Percentiles rank a stretch among this genome's conserved stretches.
These are phyloP conservation scores for Aspergillus taichungensis DNA, from an alignment of 495 filamentous ascomycete species.

Conservation along the genomic window DNA sequence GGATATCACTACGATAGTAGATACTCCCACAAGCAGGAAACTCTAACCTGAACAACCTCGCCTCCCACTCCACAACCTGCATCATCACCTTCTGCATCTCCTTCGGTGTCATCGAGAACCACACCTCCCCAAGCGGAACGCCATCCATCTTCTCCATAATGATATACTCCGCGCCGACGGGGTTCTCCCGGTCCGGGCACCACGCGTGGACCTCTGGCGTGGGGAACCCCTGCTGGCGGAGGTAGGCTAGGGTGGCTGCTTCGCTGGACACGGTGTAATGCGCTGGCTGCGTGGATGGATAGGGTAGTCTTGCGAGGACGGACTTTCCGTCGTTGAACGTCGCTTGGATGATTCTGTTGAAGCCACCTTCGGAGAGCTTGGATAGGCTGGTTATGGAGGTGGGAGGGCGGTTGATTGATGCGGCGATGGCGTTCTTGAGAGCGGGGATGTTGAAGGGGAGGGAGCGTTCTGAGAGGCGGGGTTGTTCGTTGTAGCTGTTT, in stretches of 20 bases:
- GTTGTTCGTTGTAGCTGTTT: slow-evolving; percentile 13
- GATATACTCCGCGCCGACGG: slow-evolving; percentile 20
- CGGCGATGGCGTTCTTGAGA: slow-evolving; percentile 8
- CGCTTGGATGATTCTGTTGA: slow-evolving; percentile 17
- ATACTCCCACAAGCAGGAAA: slow-evolving; percentile 26
- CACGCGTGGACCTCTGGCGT: slow-evolving; percentile 15
- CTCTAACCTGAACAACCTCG: slow-evolving; percentile 13
- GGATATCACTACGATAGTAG: slow-evolving; percentile 15
- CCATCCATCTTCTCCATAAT: slow-evolving; percentile 19
- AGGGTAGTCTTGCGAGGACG: slow-evolving; percentile 21
- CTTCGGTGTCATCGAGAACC: slow-evolving; percentile 17
- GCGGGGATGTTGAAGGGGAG: slow-evolving; percentile 16
- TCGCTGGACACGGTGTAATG: slow-evolving; percentile 25
- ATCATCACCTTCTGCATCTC: slow-evolving; percentile 18
- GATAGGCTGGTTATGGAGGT: slow-evolving; percentile 10
- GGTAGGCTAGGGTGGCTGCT: slow-evolving; percentile 28
- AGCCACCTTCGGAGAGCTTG: slow-evolving; percentile 24
- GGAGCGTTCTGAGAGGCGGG: slow-evolving; percentile 12
- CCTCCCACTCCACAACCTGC: slow-evolving; percentile 21
- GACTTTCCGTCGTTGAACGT: slow-evolving; percentile 12
- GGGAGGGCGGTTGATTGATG: background rate
- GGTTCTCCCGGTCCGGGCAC: slow-evolving; percentile 11
- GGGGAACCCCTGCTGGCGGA: slow-evolving; percentile 16
- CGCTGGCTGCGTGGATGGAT: slow-evolving; percentile 15
- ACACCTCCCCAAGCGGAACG: slow-evolving; percentile 13